These are phyloP conservation scores for Cicer arietinum DNA, from an alignment of 306 rosid species.

Conservation along the genomic window DNA sequence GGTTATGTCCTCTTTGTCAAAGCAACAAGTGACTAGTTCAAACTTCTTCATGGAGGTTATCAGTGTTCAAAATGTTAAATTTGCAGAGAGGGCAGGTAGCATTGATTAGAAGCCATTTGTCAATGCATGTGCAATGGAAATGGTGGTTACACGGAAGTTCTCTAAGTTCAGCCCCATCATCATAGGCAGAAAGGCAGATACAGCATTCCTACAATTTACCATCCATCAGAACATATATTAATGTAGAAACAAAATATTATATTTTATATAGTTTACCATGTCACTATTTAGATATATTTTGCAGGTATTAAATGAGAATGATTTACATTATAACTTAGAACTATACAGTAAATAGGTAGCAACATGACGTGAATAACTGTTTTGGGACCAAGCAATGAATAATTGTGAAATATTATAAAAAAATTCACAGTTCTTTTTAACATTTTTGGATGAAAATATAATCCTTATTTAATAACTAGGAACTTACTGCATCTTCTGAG, in stretches of 20 bases:
- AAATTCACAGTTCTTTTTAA: not conserved
- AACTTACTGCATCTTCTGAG: slow-evolving; percentile 80
- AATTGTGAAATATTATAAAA: not conserved
- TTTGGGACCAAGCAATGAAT: slow-evolving; percentile 19
- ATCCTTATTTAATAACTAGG: slow-evolving; percentile 7
- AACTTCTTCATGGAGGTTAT: slow-evolving; percentile 51
- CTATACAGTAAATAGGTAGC: not conserved
- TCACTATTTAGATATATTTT: slow-evolving; percentile 10
- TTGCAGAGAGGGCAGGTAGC: slow-evolving; percentile 95
- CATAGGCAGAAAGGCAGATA: slow-evolving; percentile 77
- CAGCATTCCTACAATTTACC: slow-evolving; percentile 75
- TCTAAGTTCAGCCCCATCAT: slow-evolving; percentile 70
- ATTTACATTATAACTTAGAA: slow-evolving; percentile 9
- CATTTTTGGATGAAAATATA: not conserved
- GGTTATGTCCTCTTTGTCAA: slow-evolving; percentile 19
- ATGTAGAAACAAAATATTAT: not conserved
- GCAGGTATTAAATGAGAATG: slow-evolving; percentile 3
- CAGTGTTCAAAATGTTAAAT: slow-evolving; percentile 64
- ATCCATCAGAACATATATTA: slow-evolving; percentile 7
- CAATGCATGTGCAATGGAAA: slow-evolving; percentile 84
- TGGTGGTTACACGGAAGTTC: slow-evolving; percentile 89
- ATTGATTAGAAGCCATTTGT: slow-evolving; percentile 83
- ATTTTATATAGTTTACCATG: not conserved
- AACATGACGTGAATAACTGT: slow-evolving; percentile 16
- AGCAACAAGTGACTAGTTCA: slow-evolving; percentile 40